These are phyloP conservation scores for Platanus orientalis DNA, from an alignment of 164 flowering plant species.

Conservation along the genomic window DNA sequence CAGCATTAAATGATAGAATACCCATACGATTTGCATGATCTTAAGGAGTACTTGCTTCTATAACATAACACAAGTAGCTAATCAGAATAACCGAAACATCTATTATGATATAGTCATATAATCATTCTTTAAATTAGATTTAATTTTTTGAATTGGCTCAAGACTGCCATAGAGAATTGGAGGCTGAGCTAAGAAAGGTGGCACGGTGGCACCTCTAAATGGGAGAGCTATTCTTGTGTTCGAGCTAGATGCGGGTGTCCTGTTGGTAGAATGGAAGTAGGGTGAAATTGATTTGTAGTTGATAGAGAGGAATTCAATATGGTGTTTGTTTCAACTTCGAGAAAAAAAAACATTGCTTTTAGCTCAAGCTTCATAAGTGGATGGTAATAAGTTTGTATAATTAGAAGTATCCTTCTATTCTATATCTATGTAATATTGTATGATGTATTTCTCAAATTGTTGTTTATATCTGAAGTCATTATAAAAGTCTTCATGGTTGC, in stretches of 20 bases:
- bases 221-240: conserved; percentile 84
- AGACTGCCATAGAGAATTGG: conserved; percentile 67
- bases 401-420: too few relatives aligned
- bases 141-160: conserved; percentile 54
- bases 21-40: too few relatives aligned
- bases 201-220: conserved; percentile 88
- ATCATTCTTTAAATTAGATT: background rate
- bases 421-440: too few relatives aligned
- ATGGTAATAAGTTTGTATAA: too few relatives aligned
- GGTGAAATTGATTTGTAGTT: background rate
- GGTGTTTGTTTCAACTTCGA: background rate
- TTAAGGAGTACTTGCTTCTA: too few relatives aligned
- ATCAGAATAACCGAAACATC: background rate
- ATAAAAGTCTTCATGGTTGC: too few relatives aligned
- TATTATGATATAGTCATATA: background rate
- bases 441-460: too few relatives aligned
- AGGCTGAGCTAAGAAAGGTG: conserved; percentile 87
- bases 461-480: too few relatives aligned
- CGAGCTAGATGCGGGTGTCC: conserved; percentile 86
- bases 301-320: conserved; percentile 1
- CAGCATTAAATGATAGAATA: too few relatives aligned
- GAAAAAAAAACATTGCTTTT: conserved; percentile 1
- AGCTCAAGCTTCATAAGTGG: conserved; percentile 4
- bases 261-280: conserved; percentile 78
- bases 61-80: background rate